phyloP scores from a whole-genome alignment of 2,329 filamentous ascomycete genomes.

The Malbranchea zuffiana region DNA sequence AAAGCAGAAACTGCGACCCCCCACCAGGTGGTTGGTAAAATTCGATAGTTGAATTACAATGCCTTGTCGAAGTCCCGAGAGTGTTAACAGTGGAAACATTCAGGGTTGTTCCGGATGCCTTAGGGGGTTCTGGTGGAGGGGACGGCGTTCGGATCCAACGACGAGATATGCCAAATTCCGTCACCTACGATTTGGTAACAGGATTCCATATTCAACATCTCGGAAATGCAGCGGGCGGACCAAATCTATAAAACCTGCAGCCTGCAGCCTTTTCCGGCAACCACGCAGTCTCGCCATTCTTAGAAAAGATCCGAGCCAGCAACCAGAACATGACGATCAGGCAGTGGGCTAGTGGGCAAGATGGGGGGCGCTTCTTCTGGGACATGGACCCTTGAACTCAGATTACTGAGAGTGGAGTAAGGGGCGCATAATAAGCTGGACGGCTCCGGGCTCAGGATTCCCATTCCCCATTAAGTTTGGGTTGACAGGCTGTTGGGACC shows the following conservation, averaged over 20 bases:
- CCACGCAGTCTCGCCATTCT: slow-evolving; percentile 11
- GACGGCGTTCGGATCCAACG: neutral
- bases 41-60: neutral
- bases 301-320: slow-evolving; percentile 9
- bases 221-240: too few relatives aligned
- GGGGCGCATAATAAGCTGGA: too few relatives aligned
- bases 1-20: too few relatives aligned
- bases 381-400: too few relatives aligned
- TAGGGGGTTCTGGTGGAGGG: neutral
- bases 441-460: too few relatives aligned
- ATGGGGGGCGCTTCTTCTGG: too few relatives aligned
- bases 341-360: slow-evolving; percentile 5
- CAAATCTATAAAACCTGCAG: slow-evolving; percentile 10
- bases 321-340: slow-evolving; percentile 11
- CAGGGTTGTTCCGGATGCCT: too few relatives aligned
- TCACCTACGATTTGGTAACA: slow-evolving; percentile 4
- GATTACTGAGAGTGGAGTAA: too few relatives aligned
- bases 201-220: too few relatives aligned
- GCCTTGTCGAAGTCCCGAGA: neutral
- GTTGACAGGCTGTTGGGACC: too few relatives aligned
- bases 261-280: slow-evolving; percentile 8
- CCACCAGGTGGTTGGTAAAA: too few relatives aligned
- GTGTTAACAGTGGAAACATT: neutral
- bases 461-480: too few relatives aligned
- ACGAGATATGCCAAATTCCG: neutral